Evolutionary conservation across 495 filamentous ascomycete genomes (phyloP).

Genomic region (Penicillium coffeae): DNA sequence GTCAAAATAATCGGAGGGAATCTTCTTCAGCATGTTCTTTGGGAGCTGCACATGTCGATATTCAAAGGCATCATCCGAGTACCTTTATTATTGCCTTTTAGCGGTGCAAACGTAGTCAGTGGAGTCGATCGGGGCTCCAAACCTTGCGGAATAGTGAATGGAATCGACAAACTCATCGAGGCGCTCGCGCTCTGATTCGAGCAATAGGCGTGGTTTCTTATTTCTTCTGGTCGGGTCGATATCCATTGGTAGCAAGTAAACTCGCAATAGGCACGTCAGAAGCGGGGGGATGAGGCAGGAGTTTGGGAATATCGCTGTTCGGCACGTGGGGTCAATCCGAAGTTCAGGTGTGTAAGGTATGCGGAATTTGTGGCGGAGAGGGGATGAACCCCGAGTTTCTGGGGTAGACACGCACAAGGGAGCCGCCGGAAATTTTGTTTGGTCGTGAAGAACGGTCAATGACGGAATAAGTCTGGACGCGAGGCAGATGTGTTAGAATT

Average conservation of each 20-base stretch:
- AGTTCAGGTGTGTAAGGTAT: not conserved
- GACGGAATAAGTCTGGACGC: not conserved
- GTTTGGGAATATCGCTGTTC: slow-evolving; percentile 1
- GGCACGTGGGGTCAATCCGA: slow-evolving; percentile 12
- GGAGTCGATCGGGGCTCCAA: slow-evolving; percentile 27
- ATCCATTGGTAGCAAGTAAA: slow-evolving; percentile 44
- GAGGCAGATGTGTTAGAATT: slow-evolving; percentile 1
- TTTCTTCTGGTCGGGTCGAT: slow-evolving; percentile 82
- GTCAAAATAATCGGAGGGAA: slow-evolving; percentile 95
- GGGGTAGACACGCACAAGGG: not conserved
- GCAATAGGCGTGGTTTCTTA: slow-evolving; percentile 71
- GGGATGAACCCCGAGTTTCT: not conserved
- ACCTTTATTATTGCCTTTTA: too few species aligned
- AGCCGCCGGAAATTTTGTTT: not conserved
- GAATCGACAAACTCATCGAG: slow-evolving; percentile 87
- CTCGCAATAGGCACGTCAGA: not conserved
- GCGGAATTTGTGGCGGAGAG: not conserved
- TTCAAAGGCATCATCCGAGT: slow-evolving; percentile 83
- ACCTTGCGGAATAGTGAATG: slow-evolving; percentile 96
- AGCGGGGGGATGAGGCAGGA: not conserved
- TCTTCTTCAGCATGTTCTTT: slow-evolving; percentile 95
- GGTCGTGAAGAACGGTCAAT: not conserved
- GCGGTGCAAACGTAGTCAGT: too few species aligned
- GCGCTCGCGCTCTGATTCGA: slow-evolving; percentile 73
- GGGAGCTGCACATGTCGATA: slow-evolving; percentile 96